Conservation (phyloP, 1,139 yeast genomes). For the Saccharomyces pastorianus region DNA sequence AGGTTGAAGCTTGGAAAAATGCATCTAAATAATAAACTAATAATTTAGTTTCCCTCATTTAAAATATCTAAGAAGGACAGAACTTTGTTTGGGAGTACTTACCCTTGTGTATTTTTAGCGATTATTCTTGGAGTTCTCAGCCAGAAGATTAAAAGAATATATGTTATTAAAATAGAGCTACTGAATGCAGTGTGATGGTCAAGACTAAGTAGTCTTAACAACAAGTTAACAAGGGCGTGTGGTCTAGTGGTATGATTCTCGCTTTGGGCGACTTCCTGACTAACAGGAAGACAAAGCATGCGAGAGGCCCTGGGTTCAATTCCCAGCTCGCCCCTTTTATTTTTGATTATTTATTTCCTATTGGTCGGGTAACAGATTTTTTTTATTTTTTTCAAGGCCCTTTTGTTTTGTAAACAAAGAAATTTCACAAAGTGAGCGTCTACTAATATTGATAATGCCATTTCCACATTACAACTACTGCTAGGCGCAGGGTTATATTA, state of each 20-base stretch:
- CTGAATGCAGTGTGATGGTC: no score
- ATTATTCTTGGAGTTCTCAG: no score
- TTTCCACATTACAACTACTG: neutral
- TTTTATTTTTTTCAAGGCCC: neutral
- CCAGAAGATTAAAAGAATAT: no score
- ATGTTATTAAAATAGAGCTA: no score
- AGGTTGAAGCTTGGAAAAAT: no score
- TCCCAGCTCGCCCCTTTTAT: slow-evolving; percentile 28
- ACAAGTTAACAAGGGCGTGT: slow-evolving; percentile 5
- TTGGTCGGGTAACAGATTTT: neutral
- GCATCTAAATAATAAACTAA: no score
- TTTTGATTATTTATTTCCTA: neutral
- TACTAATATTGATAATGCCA: neutral
- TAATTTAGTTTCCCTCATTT: no score
- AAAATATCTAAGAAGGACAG: no score
- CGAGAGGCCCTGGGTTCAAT: slow-evolving; percentile 23
- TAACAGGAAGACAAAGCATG: slow-evolving; percentile 4
- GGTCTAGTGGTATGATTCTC: slow-evolving; percentile 9
- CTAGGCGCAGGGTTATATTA: neutral
- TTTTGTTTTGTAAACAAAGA: slow-evolving; percentile 1
- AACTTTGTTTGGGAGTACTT: no score
- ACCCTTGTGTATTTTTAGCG: no score
- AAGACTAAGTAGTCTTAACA: neutral
- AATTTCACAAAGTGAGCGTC: neutral
- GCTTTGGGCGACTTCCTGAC: slow-evolving; percentile 6